Percentiles rank a stretch among this genome's conserved stretches.
Evolutionary conservation across 176 grass and related monocot genomes (phyloP).

Genomic region (Musa beccarii): DNA sequence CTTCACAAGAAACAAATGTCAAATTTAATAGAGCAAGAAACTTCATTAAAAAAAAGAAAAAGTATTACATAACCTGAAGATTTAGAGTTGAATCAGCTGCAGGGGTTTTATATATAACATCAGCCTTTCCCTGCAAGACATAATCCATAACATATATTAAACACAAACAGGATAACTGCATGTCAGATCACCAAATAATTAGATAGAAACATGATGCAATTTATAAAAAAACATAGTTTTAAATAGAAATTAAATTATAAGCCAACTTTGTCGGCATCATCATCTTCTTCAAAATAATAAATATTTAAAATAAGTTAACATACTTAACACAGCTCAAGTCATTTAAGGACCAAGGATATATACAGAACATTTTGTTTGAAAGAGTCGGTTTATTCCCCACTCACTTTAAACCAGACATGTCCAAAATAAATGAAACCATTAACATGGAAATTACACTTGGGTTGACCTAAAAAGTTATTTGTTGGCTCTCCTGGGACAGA

Average conservation of each 20-base stretch:
- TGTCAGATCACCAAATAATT: background rate
- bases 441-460: background rate
- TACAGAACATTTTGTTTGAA: background rate
- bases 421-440: background rate
- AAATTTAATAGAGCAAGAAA: background rate
- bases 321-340: background rate
- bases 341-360: background rate
- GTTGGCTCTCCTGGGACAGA: too few relatives aligned
- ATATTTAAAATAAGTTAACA: background rate
- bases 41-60: background rate
- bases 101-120: constrained; percentile 54
- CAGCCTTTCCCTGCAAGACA: constrained; percentile 60
- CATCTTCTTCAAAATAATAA: background rate
- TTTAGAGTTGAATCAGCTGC: constrained; percentile 51
- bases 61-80: constrained; percentile 38
- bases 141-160: constrained; percentile 1
- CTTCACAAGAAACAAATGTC: background rate
- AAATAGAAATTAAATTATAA: background rate
- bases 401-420: background rate
- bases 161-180: background rate
- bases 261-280: background rate
- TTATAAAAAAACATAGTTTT: background rate
- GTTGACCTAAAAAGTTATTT: background rate
- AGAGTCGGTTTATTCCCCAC: background rate
- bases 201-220: background rate